Conservation (phyloP, 371 early-diverging fungal species). For the Mucor indicus region DNA sequence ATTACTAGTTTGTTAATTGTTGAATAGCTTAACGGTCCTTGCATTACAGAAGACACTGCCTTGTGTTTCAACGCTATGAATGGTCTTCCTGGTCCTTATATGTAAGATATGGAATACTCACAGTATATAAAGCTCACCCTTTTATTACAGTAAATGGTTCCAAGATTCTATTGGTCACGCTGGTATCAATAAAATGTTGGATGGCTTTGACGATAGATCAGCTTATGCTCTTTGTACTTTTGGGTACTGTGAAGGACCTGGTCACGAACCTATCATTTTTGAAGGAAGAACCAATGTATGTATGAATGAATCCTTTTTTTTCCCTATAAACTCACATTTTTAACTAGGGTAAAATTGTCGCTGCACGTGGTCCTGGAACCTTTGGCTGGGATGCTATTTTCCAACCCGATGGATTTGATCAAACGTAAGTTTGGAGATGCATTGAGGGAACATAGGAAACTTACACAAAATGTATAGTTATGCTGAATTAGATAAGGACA, state of each 20-base stretch:
- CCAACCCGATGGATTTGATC: slow-evolving; percentile 78
- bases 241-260: slow-evolving; percentile 82
- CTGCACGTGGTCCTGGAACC: slow-evolving; percentile 76
- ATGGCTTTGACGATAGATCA: slow-evolving; percentile 81
- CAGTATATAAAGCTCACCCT: background rate
- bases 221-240: slow-evolving; percentile 92
- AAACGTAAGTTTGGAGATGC: slow-evolving; percentile 49
- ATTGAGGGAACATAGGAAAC: background rate
- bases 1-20: background rate
- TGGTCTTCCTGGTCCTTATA: slow-evolving; percentile 89
- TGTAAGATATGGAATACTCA: slow-evolving; percentile 40
- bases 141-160: slow-evolving; percentile 86
- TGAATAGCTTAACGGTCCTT: slow-evolving; percentile 72
- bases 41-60: slow-evolving; percentile 93
- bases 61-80: slow-evolving; percentile 92
- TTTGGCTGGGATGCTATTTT: slow-evolving; percentile 98
- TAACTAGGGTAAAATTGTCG: slow-evolving; percentile 79
- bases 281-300: slow-evolving; percentile 78
- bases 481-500: slow-evolving; percentile 83
- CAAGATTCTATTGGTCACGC: slow-evolving; percentile 77
- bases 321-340: background rate
- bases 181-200: slow-evolving; percentile 79
- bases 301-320: background rate
- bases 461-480: slow-evolving; percentile 69
- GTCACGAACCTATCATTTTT: slow-evolving; percentile 85